These are phyloP conservation scores for Astragalus membranaceus DNA, from an alignment of 306 rosid species.

Conservation along the genomic window DNA sequence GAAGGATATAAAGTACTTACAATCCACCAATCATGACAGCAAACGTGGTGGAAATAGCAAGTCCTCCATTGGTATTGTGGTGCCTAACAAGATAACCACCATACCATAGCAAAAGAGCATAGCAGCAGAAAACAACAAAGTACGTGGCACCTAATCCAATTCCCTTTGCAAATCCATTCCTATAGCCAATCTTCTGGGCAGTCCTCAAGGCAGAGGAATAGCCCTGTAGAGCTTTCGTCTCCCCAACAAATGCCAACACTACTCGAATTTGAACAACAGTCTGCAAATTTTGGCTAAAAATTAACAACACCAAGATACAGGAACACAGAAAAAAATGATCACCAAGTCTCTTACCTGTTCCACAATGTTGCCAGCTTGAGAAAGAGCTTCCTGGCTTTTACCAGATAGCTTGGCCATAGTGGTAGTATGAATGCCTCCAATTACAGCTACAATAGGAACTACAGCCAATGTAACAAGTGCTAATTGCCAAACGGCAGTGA, in stretches of 20 bases:
- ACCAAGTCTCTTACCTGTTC: conserved; percentile 51
- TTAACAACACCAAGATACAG: conserved; percentile 23
- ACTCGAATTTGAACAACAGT: conserved; percentile 79
- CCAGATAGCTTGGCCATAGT: conserved; percentile 68
- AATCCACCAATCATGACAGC: conserved; percentile 88
- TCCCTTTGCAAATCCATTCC: conserved; percentile 76
- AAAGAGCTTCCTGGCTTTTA: conserved; percentile 78
- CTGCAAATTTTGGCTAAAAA: conserved; percentile 37
- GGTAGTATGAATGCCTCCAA: conserved; percentile 65
- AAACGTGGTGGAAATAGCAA: conserved; percentile 88
- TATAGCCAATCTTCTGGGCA: conserved; percentile 71
- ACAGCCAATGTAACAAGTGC: conserved; percentile 84
- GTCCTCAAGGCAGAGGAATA: conserved; percentile 64
- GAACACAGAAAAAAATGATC: background rate
- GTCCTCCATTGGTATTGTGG: conserved; percentile 79
- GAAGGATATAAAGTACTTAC: conserved; percentile 39
- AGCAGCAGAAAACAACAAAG: conserved; percentile 86
- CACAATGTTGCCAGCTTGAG: conserved; percentile 77
- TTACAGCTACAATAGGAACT: conserved; percentile 75
- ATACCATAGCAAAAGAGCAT: conserved; percentile 87
- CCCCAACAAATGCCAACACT: conserved; percentile 71
- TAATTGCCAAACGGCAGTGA: conserved; percentile 90
- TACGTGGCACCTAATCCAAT: conserved; percentile 90
- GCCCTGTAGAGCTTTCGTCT: conserved; percentile 47
- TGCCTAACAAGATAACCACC: conserved; percentile 89